Evolutionary conservation across 1,284 basidiomycete species (phyloP), one percentile per base, ranked within the genome.

Genomic region (Cystobasidium slooffiae): DNA sequence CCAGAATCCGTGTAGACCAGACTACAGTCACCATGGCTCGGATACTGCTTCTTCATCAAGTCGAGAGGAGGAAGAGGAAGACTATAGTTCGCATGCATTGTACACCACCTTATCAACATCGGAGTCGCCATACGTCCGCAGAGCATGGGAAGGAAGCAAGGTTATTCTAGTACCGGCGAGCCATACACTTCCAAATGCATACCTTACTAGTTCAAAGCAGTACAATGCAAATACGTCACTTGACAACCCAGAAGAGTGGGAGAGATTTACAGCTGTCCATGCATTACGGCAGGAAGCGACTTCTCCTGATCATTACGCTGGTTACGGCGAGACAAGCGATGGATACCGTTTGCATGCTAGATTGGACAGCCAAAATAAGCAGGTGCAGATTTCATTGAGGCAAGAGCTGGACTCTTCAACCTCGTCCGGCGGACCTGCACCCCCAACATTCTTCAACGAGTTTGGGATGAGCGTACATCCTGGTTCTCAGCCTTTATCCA

Each of bases 61-160:
- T 24, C 72, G 72, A 68, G 68, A 68, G 37, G 75, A 73, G 37
- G 76, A 74, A 49, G 77, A 75, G 47, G 75, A 77, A 67, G 74
- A 75, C 51, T 74, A 74, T 44, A 75, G 75, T 43, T 67, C 61
- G 6, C 74, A 77, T 55, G 66, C 70, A 6, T 68, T 77, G 6
- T 77, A 77, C 56, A 52, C 72, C 16, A 68, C 75, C 1, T 68
- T 77, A 20, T 77, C 77, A 12, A 75, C 68, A 7, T 74, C 73
- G 16, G 66, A 65, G 9, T 77, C 77, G 24, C 77, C 77, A 37
- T 67, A 72, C 59, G 74, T 77, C 22, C 75, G 75, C 24, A 65
- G 67, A 46, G 77, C 77, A 24, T 77, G 76, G 63, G 77, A 77
- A 47, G 74, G 72, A 5, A 75, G 75, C 14, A 76, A 73, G 53